These are phyloP conservation scores for Vigna unguiculata DNA, from an alignment of 306 rosid species.

Conservation along the genomic window DNA sequence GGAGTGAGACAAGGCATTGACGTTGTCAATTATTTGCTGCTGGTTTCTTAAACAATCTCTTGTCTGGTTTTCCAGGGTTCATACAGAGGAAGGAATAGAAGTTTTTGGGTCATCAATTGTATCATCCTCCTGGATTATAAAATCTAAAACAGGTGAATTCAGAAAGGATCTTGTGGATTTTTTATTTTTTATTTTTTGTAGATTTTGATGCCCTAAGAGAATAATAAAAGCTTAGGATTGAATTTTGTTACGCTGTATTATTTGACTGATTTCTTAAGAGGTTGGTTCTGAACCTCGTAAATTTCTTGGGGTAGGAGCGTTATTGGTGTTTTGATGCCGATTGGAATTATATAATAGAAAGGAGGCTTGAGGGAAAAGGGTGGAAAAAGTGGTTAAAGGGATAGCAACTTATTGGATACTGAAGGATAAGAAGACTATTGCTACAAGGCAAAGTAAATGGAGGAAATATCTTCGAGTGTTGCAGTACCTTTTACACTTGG, in stretches of 20 bases:
- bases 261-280: constrained; percentile 37
- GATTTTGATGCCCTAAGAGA: constrained; percentile 29
- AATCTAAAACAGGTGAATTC: constrained; percentile 44
- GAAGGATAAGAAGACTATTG: constrained; percentile 46
- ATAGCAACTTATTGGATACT: constrained; percentile 41
- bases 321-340: constrained; percentile 46
- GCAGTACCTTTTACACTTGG: constrained; percentile 74
- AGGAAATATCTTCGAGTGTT: constrained; percentile 67
- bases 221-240: constrained; percentile 15
- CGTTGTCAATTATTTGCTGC: constrained; percentile 35
- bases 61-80: constrained; percentile 46
- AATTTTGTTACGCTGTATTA: constrained; percentile 35
- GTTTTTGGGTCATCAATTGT: constrained; percentile 39
- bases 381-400: constrained; percentile 37
- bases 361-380: constrained; percentile 46
- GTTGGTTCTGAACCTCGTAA: constrained; percentile 36
- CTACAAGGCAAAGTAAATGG: constrained; percentile 61
- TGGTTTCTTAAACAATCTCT: constrained; percentile 41
- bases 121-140: constrained; percentile 27
- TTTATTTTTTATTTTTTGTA: constrained; percentile 2
- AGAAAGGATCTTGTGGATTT: constrained; percentile 40
- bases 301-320: constrained; percentile 46
- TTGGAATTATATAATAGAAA: constrained; percentile 45
- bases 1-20: constrained; percentile 34
- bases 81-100: constrained; percentile 39